Evolutionary conservation across 768 basidiomycete species (phyloP).

Genomic region (Pleurotus eryngii): DNA sequence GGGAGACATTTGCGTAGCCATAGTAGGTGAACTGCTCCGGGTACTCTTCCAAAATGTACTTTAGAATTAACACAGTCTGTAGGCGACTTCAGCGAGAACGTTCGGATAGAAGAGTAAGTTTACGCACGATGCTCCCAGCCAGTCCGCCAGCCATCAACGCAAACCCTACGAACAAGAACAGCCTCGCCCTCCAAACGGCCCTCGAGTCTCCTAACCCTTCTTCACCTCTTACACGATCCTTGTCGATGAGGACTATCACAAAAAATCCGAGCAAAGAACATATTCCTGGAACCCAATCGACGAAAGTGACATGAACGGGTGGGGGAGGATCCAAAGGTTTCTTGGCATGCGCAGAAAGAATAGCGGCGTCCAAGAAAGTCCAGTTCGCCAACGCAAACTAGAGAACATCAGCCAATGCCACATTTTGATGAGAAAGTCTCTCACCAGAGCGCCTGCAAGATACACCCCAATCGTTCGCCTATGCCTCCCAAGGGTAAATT

Average conservation of each 20-base stretch:
- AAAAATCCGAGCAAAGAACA: constrained; percentile 91
- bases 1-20: constrained; percentile 93
- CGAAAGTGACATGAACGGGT: constrained; percentile 77
- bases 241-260: constrained; percentile 92
- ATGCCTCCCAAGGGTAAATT: constrained; percentile 69
- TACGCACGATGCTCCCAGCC: constrained; percentile 92
- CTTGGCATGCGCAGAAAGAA: constrained; percentile 84
- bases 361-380: constrained; percentile 91
- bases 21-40: constrained; percentile 81
- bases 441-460: constrained; percentile 84
- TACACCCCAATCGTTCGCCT: constrained; percentile 86
- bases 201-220: constrained; percentile 78
- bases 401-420: not conserved
- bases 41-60: constrained; percentile 78
- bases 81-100: not conserved
- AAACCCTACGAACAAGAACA: constrained; percentile 93
- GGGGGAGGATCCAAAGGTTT: constrained; percentile 66
- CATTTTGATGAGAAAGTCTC: constrained; percentile 20
- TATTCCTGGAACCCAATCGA: constrained; percentile 97
- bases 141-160: constrained; percentile 97
- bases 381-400: constrained; percentile 97
- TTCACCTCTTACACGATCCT: constrained; percentile 79
- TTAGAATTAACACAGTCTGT: constrained; percentile 85
- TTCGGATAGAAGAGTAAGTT: not conserved
- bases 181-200: constrained; percentile 87